Evolutionary conservation across 805 yeast genomes (phyloP), one percentile per base, ranked within the genome.

Genomic region (Kodamaea fukazawae): DNA sequence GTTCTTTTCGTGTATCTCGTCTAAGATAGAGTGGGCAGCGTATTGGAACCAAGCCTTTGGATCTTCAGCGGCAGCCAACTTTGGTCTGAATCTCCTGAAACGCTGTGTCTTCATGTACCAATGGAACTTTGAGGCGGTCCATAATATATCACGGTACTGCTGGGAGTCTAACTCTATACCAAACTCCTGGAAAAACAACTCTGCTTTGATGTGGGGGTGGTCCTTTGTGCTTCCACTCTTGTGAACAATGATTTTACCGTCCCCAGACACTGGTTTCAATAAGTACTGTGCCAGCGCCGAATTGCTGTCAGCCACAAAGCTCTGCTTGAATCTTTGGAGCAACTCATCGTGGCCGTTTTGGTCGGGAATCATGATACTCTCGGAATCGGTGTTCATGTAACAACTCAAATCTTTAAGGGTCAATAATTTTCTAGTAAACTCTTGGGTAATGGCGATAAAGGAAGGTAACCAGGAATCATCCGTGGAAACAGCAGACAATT

Each of bases 401-500:
- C 83, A 67, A 34, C 93, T 79, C 28, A 93, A 67, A 3, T 86
- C 76, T 42, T 83, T 79, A 48, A 93, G 70, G 1, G 86, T 82
- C 29, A 90, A 64, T 33, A 91, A 66, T 57, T 93, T 93, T 49
- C 86, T 77, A 0, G 97, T 79, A 33, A 82, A 70, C 12, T 70
- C 56, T 22, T 79, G 78, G 3, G 84, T 71, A 18, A 83, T 80
- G 2, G 91, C 77, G 20, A 93, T 83, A 58, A 91, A 91, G 13
- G 83, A 82, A 2, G 95, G 93, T 15, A 73, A 63, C 98, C 98
- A 93, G 26, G 75, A 64, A 22, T 75, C 81, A 60, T 91, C 90
- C 0, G 98, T 82, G 1, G 96, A 87, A 0, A 89, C 85, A 0
- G 96, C 98, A 0, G 96, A 87, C 30, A 93, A 70, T 62, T 93